phyloP scores from a whole-genome alignment of 208 protist species.

The Leishmania turanica region DNA sequence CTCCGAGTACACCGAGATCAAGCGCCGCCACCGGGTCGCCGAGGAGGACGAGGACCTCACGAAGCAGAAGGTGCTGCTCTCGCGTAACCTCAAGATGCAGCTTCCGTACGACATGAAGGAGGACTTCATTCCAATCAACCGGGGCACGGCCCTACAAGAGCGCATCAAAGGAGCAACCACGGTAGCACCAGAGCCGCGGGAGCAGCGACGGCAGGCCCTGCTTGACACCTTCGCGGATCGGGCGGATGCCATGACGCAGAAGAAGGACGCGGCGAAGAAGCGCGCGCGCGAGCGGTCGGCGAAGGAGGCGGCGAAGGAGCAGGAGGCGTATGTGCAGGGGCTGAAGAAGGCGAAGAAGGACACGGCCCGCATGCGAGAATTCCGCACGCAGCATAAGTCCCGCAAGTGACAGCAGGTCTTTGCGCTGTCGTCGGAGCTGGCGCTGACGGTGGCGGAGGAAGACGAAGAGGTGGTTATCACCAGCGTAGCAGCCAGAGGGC shows the following conservation, averaged over 20 bases:
- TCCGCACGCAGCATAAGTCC: constrained; percentile 89
- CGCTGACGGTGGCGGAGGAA: background rate
- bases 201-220: constrained; percentile 83
- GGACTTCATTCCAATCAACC: constrained; percentile 83
- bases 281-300: constrained; percentile 53
- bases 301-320: constrained; percentile 62
- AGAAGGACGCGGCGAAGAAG: constrained; percentile 83
- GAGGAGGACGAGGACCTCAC: constrained; percentile 49
- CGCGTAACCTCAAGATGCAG: constrained; percentile 80
- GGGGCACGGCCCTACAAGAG: constrained; percentile 65
- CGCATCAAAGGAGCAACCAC: constrained; percentile 74
- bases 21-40: constrained; percentile 70
- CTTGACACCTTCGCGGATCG: constrained; percentile 74
- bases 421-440: background rate
- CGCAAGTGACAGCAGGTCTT: constrained; percentile 43
- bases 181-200: constrained; percentile 73
- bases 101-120: constrained; percentile 92
- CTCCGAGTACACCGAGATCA: constrained; percentile 88
- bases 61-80: constrained; percentile 67
- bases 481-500: background rate
- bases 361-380: constrained; percentile 83
- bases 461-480: background rate
- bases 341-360: constrained; percentile 95
- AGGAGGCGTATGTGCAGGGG: constrained; percentile 73
- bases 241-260: constrained; percentile 73